Evolutionary conservation across 2,329 filamentous ascomycete species (phyloP).

Genomic region (Didymella sp.): DNA sequence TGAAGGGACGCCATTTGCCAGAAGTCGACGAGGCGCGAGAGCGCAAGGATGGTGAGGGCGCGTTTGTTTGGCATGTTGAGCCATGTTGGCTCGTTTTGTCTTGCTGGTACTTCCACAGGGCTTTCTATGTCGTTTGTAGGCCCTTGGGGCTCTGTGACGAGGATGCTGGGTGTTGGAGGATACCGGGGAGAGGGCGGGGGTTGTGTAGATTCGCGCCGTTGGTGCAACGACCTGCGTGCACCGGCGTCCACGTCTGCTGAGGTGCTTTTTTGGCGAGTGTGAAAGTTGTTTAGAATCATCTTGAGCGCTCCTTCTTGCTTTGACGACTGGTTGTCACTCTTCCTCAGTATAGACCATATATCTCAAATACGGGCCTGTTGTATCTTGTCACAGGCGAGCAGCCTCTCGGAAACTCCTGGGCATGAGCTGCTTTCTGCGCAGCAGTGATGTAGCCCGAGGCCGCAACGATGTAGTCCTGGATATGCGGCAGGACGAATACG

Average conservation of each 20-base stretch:
- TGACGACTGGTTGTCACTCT: too few relatives aligned
- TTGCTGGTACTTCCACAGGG: not conserved
- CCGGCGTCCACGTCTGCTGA: conserved; percentile 4
- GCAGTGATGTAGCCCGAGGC: conserved; percentile 15
- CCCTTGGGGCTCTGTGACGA: conserved; percentile 3
- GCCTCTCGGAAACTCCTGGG: conserved; percentile 18
- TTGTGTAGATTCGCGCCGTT: conserved; percentile 11
- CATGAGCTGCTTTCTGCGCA: conserved; percentile 17
- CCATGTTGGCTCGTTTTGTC: conserved; percentile 45
- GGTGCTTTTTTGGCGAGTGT: conserved; percentile 5
- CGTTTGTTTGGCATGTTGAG: conserved; percentile 51
- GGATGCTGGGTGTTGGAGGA: conserved; percentile 8
- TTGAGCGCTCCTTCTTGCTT: not conserved
- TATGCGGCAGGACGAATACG: conserved; percentile 13
- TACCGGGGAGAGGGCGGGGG: conserved; percentile 3
- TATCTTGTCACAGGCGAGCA: conserved; percentile 15
- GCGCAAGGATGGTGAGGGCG: conserved; percentile 48
- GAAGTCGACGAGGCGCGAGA: conserved; percentile 54
- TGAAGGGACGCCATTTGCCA: conserved; percentile 55
- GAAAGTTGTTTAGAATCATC: conserved; percentile 12
- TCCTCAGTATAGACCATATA: conserved; percentile 52
- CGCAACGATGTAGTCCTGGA: conserved; percentile 13
- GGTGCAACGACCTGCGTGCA: conserved; percentile 20
- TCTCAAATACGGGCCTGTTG: conserved; percentile 18
- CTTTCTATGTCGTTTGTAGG: conserved; percentile 7